phyloP scores from a whole-genome alignment of 176 grass and related monocot genomes.

The Phyllostachys edulis region DNA sequence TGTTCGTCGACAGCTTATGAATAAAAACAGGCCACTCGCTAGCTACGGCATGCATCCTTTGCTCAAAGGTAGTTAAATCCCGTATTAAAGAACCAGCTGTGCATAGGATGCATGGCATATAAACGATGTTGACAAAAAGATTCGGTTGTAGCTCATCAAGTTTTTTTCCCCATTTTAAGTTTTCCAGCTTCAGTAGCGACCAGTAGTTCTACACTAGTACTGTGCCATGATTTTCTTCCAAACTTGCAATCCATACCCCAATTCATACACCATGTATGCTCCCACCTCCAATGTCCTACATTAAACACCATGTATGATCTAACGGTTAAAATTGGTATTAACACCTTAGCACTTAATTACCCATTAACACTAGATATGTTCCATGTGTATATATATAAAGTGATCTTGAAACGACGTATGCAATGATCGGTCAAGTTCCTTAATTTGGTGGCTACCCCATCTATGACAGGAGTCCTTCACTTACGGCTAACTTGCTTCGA shows the following conservation, averaged over 20 bases:
- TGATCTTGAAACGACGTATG: no score
- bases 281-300: no score
- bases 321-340: no score
- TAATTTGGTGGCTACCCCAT: background rate
- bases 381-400: no score
- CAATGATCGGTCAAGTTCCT: background rate
- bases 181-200: background rate
- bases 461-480: no score
- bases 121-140: background rate
- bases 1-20: background rate
- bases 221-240: background rate
- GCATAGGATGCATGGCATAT: background rate
- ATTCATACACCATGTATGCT: no score
- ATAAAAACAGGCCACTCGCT: no score
- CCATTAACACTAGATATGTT: no score
- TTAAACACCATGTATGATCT: no score
- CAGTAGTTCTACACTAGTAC: background rate
- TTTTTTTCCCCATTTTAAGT: background rate
- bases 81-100: background rate
- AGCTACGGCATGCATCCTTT: background rate
- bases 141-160: background rate
- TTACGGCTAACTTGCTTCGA: no score
- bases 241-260: no score
- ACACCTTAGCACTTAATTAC: no score
- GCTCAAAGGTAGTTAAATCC: background rate